These are phyloP conservation scores for Oryza brachyantha DNA, from an alignment of 176 grass and related monocot species.

Conservation along the genomic window DNA sequence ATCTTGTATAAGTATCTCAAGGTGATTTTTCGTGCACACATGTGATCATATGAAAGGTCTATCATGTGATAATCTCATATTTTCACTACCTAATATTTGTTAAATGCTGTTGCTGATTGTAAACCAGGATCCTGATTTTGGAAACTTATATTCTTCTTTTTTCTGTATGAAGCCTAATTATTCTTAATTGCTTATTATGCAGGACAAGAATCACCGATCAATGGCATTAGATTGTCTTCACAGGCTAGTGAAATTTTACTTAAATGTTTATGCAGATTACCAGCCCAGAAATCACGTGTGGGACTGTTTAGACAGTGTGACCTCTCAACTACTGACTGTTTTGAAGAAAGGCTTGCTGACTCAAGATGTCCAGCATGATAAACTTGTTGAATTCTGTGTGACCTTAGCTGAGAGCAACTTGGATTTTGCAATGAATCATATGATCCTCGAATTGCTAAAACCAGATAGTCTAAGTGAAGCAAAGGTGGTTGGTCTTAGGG, in stretches of 20 bases:
- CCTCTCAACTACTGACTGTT: constrained; percentile 80
- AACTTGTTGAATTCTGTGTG: constrained; percentile 97
- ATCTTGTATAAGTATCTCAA: constrained; percentile 97
- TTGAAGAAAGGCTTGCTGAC: constrained; percentile 90
- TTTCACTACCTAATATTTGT: constrained; percentile 18
- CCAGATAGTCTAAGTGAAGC: constrained; percentile 90
- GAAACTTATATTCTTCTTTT: constrained; percentile 31
- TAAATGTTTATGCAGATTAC: constrained; percentile 84
- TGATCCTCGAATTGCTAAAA: constrained; percentile 95
- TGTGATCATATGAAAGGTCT: constrained; percentile 5
- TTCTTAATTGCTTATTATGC: constrained; percentile 34
- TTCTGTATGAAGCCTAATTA: constrained; percentile 25
- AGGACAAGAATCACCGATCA: constrained; percentile 98
- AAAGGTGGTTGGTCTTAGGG: constrained; percentile 92
- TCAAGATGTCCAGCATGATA: constrained; percentile 96
- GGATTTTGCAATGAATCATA: constrained; percentile 96
- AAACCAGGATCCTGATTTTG: neutral
- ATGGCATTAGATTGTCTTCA: constrained; percentile 99
- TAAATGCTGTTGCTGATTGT: neutral
- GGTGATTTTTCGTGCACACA: constrained; percentile 38
- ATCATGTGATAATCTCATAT: constrained; percentile 3
- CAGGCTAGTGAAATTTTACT: constrained; percentile 91
- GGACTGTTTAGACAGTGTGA: constrained; percentile 97
- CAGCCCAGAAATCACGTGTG: constrained; percentile 83
- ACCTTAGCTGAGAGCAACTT: constrained; percentile 86